Conservation (phyloP, 129 eudicot species). For the Apium graveolens region DNA sequence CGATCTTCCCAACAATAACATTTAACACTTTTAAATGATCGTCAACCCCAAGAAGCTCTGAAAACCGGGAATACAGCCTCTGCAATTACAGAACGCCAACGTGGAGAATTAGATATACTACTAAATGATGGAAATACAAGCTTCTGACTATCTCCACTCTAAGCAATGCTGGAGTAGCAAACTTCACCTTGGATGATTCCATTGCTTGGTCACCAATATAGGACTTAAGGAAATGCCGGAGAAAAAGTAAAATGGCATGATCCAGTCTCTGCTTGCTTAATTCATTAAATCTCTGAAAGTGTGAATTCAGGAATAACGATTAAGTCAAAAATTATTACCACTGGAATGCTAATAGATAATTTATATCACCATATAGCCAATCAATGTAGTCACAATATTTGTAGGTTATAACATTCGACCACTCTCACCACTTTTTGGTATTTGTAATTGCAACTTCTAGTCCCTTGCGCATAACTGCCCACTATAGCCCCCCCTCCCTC, state of each 20-base stretch:
- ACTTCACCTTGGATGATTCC: conserved; percentile 24
- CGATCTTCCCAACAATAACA: conserved; percentile 25
- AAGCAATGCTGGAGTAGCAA: neutral
- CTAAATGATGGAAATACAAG: neutral
- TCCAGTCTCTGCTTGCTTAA: conserved; percentile 28
- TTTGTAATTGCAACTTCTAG: neutral
- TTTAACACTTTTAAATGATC: conserved; percentile 25
- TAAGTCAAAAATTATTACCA: neutral
- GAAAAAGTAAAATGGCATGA: conserved; percentile 23
- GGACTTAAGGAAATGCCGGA: conserved; percentile 16
- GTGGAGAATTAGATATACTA: neutral
- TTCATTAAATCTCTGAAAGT: conserved; percentile 23
- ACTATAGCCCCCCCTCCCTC: neutral
- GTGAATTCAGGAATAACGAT: neutral
- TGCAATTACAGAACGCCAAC: conserved; percentile 2
- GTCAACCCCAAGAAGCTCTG: conserved; percentile 26
- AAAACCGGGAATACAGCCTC: conserved; percentile 25
- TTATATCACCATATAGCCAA: neutral
- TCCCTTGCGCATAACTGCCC: neutral
- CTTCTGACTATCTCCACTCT: neutral
- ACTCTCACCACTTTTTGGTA: neutral
- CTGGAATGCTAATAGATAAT: neutral
- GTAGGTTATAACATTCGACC: neutral
- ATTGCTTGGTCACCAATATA: conserved; percentile 24
- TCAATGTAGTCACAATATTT: neutral